These are phyloP conservation scores for Rhizopus microsporus DNA, from an alignment of 371 early-diverging fungal species.

Conservation along the genomic window DNA sequence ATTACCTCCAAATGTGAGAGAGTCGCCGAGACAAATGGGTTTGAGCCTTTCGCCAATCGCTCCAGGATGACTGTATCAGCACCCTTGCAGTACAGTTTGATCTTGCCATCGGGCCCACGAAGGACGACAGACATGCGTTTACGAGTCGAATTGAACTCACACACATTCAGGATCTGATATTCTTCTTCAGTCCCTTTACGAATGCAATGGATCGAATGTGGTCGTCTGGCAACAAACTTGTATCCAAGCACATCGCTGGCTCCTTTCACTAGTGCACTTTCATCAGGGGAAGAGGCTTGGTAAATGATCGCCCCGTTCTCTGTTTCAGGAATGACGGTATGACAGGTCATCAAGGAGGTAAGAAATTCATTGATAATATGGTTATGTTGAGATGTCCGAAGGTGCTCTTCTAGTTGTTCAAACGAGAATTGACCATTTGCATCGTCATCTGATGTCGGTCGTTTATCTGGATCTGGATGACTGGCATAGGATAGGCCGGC, in stretches of 20 bases:
- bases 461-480: conserved; percentile 63
- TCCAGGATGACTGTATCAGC: conserved; percentile 98
- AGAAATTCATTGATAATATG: conserved; percentile 70
- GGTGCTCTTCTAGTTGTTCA: conserved; percentile 59
- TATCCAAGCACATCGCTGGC: conserved; percentile 68
- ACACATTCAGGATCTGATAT: conserved; percentile 89
- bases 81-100: conserved; percentile 96
- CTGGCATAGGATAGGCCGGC: conserved; percentile 75
- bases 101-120: conserved; percentile 83
- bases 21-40: conserved; percentile 75
- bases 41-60: conserved; percentile 67
- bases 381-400: conserved; percentile 51
- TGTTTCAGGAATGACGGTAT: conserved; percentile 95
- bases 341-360: conserved; percentile 88
- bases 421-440: conserved; percentile 60
- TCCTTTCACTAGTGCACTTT: conserved; percentile 85
- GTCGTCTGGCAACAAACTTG: conserved; percentile 78
- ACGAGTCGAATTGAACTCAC: conserved; percentile 96
- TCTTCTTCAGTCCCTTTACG: conserved; percentile 63
- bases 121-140: conserved; percentile 96
- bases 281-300: conserved; percentile 91
- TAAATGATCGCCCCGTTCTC: conserved; percentile 63
- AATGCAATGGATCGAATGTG: conserved; percentile 80
- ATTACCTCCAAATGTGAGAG: conserved; percentile 71
- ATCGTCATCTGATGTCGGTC: conserved; percentile 29